phyloP scores from a whole-genome alignment of 257 asterid genomes.

The Jacaranda mimosifolia region DNA sequence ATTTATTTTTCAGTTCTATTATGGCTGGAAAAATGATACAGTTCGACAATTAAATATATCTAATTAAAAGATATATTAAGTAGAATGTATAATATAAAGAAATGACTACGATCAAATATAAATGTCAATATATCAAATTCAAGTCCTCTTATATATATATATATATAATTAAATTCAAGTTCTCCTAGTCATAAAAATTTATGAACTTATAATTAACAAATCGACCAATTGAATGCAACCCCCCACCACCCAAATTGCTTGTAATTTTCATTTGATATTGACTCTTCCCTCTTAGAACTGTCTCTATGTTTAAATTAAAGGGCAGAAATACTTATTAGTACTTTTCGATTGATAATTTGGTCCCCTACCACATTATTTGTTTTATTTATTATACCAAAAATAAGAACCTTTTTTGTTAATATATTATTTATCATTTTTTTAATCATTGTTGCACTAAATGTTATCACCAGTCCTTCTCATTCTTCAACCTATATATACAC shows the following conservation, averaged over 20 bases:
- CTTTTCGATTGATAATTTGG: conserved; percentile 9
- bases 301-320: neutral
- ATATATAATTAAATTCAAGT: too few relatives aligned
- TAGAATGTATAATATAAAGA: too few relatives aligned
- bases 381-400: neutral
- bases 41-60: too few relatives aligned
- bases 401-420: neutral
- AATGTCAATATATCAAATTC: too few relatives aligned
- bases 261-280: conserved; percentile 24
- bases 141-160: too few relatives aligned
- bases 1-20: too few relatives aligned
- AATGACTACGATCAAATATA: too few relatives aligned
- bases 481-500: neutral
- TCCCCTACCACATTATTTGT: conserved; percentile 26
- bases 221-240: too few relatives aligned
- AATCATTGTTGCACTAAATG: conserved; percentile 11
- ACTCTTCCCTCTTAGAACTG: neutral
- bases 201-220: neutral
- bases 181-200: too few relatives aligned
- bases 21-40: too few relatives aligned
- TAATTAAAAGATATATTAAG: too few relatives aligned
- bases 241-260: neutral
- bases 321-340: neutral
- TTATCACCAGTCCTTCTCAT: neutral
- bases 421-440: conserved; percentile 8